Evolutionary conservation across 331 rosid genomes (phyloP), one percentile per base, ranked within the genome.

Genomic region (Pyrus hybrid): DNA sequence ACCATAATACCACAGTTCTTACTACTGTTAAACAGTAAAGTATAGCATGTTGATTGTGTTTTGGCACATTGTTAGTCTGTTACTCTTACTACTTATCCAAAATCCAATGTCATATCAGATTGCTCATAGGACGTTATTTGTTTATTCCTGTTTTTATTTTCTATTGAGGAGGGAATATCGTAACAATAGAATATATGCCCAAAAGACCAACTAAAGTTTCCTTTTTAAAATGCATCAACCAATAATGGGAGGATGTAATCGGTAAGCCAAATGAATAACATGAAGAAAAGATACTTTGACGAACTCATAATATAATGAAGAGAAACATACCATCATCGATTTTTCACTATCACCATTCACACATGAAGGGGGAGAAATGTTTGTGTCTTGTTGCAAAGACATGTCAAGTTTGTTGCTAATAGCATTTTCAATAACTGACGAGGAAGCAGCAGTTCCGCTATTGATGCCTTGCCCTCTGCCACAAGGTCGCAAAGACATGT

Each of bases 291-390:
- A 29, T 29, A 29, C 13, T 17, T 33, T 4, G 26, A 8, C 5
- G 2, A 70, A 11, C 30, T 51, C 63, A 49, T 28, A 70, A 49
- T 20, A 70, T 28, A 29, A 32, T 64, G 64, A 74, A 66, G 43
- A 77, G 69, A 76, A 77, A 8, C 70, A 77, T 85, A 92, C 97
- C 93, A 54, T 79, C 33, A 68, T 76, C 7, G 74, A 29, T 76
- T 56, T 67, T 80, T 74, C 69, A 45, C 63, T 45, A 65, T 67
- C 84, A 69, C 72, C 78, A 68, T 56, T 72, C 25, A 73, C 45
- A 72, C 25, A 47, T 68, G 79, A 54, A 53, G 49, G n/a, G 58
- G 54, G 76, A 54, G 70, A 37, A 77, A 71, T 61, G 80, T 73
- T 67, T 77, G 29, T 65, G 35, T 75, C 71, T 81, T 82, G 82